phyloP scores from a whole-genome alignment of 2,329 filamentous ascomycete species.

The Dothideomycetes sp. region DNA sequence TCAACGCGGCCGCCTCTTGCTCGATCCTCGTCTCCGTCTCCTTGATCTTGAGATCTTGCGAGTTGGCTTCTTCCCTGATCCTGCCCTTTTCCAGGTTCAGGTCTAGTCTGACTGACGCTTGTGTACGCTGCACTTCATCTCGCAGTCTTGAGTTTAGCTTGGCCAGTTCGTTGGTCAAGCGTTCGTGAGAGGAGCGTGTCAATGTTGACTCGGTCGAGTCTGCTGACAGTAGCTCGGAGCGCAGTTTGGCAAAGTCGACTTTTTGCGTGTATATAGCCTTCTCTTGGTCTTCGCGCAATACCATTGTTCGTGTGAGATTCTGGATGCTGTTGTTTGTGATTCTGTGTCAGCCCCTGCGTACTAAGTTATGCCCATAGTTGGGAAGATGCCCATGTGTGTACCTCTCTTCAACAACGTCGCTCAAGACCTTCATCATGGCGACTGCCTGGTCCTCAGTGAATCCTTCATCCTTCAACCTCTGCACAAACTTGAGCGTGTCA shows the following conservation, averaged over 20 bases:
- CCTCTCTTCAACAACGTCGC: slow-evolving; percentile 91
- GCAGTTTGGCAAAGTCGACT: slow-evolving; percentile 95
- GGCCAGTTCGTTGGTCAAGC: slow-evolving; percentile 85
- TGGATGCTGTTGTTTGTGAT: slow-evolving; percentile 69
- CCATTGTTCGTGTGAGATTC: slow-evolving; percentile 96
- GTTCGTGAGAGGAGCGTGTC: slow-evolving; percentile 82
- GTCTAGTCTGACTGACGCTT: slow-evolving; percentile 85
- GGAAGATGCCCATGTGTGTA: no score
- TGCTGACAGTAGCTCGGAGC: slow-evolving; percentile 83
- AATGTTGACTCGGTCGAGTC: slow-evolving; percentile 86
- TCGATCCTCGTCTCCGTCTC: slow-evolving; percentile 98
- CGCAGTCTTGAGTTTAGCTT: slow-evolving; percentile 83
- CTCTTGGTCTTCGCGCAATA: slow-evolving; percentile 84
- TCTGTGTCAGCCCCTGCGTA: no score
- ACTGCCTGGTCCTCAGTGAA: slow-evolving; percentile 93
- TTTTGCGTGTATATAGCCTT: slow-evolving; percentile 74
- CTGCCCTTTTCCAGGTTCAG: slow-evolving; percentile 94
- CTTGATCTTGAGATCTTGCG: slow-evolving; percentile 95
- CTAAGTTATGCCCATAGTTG: no score
- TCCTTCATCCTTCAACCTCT: slow-evolving; percentile 78
- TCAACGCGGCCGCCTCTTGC: slow-evolving; percentile 83
- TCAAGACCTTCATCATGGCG: slow-evolving; percentile 97
- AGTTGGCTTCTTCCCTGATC: slow-evolving; percentile 91
- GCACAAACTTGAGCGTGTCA: slow-evolving; percentile 94
- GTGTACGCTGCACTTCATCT: slow-evolving; percentile 89